phyloP scores from a whole-genome alignment of 2,329 filamentous ascomycete species.

The Trichoderma sp. region DNA sequence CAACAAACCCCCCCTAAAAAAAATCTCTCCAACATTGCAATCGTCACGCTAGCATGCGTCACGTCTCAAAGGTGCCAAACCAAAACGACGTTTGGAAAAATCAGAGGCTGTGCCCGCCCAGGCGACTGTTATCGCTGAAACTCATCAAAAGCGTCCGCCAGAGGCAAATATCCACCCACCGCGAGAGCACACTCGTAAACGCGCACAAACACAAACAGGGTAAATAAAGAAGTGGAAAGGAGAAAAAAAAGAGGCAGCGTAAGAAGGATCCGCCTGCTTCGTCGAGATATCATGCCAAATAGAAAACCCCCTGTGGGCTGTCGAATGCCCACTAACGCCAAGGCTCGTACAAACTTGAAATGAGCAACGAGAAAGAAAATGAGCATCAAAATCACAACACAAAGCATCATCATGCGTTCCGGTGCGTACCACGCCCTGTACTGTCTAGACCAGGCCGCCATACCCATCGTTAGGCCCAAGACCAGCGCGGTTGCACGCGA shows the following conservation, averaged over 20 bases:
- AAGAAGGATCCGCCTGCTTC: neutral
- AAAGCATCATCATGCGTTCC: neutral
- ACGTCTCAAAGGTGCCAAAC: neutral
- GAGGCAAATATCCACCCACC: neutral
- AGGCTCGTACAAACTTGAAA: neutral
- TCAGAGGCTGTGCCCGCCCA: neutral
- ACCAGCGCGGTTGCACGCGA: neutral
- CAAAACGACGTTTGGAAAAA: neutral
- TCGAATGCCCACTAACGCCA: constrained; percentile 4
- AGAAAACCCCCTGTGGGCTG: neutral
- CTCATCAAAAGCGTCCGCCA: neutral
- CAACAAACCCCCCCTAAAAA: neutral
- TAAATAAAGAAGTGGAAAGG: neutral
- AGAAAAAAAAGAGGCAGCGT: neutral
- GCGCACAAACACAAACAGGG: neutral
- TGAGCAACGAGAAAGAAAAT: neutral
- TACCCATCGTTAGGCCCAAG: constrained; percentile 15
- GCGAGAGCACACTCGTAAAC: neutral
- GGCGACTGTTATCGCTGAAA: neutral
- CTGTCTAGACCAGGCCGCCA: constrained; percentile 30
- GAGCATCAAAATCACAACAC: neutral
- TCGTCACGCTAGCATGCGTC: neutral
- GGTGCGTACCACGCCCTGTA: constrained; percentile 26
- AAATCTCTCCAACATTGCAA: neutral
- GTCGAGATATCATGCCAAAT: neutral